These are phyloP conservation scores for Lactifluus volemus DNA, from an alignment of 768 basidiomycete genomes.

Conservation along the genomic window DNA sequence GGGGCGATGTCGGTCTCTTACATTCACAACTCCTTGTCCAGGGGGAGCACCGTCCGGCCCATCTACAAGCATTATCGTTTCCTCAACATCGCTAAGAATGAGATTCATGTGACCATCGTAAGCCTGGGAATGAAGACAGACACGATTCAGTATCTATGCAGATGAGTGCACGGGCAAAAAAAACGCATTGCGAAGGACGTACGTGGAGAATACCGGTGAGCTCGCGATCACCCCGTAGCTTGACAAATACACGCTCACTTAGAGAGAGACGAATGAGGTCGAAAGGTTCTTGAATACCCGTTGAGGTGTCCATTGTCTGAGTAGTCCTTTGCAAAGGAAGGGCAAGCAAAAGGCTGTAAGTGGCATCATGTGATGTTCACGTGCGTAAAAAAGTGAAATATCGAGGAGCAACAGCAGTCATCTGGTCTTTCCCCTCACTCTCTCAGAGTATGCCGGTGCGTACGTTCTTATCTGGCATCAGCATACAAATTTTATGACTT, in stretches of 20 bases:
- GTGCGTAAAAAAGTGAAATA: neutral
- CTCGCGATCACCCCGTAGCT: conserved; percentile 90
- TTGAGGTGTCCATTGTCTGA: conserved; percentile 53
- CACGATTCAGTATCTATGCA: conserved; percentile 12
- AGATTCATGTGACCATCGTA: conserved; percentile 99
- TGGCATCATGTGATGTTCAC: conserved; percentile 8
- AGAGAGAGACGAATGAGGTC: conserved; percentile 94
- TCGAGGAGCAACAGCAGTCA: no score
- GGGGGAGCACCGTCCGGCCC: conserved; percentile 54
- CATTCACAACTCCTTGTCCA: conserved; percentile 57
- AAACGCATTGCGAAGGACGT: conserved; percentile 25
- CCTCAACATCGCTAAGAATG: conserved; percentile 95
- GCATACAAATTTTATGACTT: neutral
- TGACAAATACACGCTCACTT: conserved; percentile 96
- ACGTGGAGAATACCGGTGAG: conserved; percentile 90
- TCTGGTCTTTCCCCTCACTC: neutral
- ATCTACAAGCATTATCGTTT: conserved; percentile 95
- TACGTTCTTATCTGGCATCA: conserved; percentile 12
- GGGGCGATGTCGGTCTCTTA: conserved; percentile 27
- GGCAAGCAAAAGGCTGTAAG: no score
- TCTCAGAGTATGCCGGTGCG: conserved; percentile 53
- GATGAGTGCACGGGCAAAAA: conserved; percentile 10
- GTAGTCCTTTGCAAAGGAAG: neutral
- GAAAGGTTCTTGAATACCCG: conserved; percentile 90
- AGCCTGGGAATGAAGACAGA: conserved; percentile 46